phyloP scores from a whole-genome alignment of 192 early-diverging fungal genomes.

The Endogone sp. region DNA sequence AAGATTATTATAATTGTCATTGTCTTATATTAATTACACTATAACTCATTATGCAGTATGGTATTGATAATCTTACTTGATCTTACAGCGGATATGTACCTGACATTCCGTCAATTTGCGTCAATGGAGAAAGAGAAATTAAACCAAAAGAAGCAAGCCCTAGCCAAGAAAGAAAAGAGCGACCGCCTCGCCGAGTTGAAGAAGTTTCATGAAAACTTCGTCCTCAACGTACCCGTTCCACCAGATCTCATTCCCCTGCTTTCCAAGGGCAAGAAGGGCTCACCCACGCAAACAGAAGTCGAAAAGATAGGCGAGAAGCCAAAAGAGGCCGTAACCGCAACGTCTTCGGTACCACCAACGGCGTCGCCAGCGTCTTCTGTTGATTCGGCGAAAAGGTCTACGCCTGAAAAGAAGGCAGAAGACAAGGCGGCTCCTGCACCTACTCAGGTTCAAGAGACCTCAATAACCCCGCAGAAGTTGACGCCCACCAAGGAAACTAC shows the following conservation, averaged over 20 bases:
- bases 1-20: too few relatives aligned
- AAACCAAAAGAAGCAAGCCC: constrained; percentile 66
- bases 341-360: not conserved
- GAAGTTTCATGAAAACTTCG: constrained; percentile 75
- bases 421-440: not conserved
- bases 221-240: constrained; percentile 79
- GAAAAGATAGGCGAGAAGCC: constrained; percentile 5
- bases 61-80: too few relatives aligned
- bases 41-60: too few relatives aligned
- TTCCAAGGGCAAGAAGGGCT: constrained; percentile 44
- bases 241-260: constrained; percentile 77
- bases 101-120: constrained; percentile 63
- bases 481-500: constrained; percentile 8
- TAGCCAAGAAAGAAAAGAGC: constrained; percentile 71
- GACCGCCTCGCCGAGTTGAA: constrained; percentile 73
- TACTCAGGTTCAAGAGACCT: not conserved
- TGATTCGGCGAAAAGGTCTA: constrained; percentile 9
- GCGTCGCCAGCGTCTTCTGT: not conserved
- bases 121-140: constrained; percentile 75
- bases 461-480: not conserved
- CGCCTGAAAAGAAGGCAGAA: constrained; percentile 10
- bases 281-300: constrained; percentile 5
- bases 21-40: too few relatives aligned
- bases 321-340: not conserved
- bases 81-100: constrained; percentile 10